Percentiles rank a stretch among this genome's conserved stretches.
phyloP scores from a whole-genome alignment of 2,329 filamentous ascomycete genomes.

The Graphium sp. region DNA sequence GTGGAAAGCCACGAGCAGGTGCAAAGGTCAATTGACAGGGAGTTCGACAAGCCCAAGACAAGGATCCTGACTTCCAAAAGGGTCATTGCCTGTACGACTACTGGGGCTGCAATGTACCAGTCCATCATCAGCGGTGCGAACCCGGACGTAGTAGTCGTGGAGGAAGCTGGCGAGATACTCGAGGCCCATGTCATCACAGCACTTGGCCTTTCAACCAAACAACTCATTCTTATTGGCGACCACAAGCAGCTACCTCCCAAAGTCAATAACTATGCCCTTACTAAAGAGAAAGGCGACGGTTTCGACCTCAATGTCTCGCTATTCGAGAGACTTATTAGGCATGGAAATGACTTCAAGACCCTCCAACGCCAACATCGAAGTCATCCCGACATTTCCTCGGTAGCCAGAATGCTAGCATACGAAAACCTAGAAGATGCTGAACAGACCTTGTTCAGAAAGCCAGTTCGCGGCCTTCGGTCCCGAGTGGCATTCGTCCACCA shows the following conservation, averaged over 20 bases:
- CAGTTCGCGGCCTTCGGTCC: slow-evolving; percentile 37
- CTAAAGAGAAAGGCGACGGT: slow-evolving; percentile 24
- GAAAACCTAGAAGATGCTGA: slow-evolving; percentile 38
- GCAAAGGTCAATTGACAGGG: slow-evolving; percentile 20
- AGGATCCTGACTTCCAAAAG: slow-evolving; percentile 31
- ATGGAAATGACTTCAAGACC: slow-evolving; percentile 33
- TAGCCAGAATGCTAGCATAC: slow-evolving; percentile 43
- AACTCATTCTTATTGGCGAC: slow-evolving; percentile 56
- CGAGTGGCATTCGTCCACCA: slow-evolving; percentile 55
- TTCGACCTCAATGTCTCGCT: slow-evolving; percentile 40
- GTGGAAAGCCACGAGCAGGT: slow-evolving; percentile 21
- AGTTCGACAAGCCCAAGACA: slow-evolving; percentile 24
- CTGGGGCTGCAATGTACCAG: slow-evolving; percentile 45
- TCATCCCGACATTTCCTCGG: slow-evolving; percentile 46
- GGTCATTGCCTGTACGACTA: slow-evolving; percentile 58
- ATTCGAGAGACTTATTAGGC: slow-evolving; percentile 48
- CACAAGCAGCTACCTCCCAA: slow-evolving; percentile 59
- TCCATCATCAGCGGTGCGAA: slow-evolving; percentile 30
- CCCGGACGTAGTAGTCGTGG: slow-evolving; percentile 47
- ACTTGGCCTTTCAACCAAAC: slow-evolving; percentile 34
- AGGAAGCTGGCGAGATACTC: slow-evolving; percentile 60
- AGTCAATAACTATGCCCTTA: slow-evolving; percentile 40
- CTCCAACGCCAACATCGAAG: slow-evolving; percentile 51
- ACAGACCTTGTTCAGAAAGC: slow-evolving; percentile 25
- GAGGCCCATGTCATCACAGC: slow-evolving; percentile 42